Evolutionary conservation across 768 basidiomycete species (phyloP).

Genomic region (Leucocoprinus birnbaumii): DNA sequence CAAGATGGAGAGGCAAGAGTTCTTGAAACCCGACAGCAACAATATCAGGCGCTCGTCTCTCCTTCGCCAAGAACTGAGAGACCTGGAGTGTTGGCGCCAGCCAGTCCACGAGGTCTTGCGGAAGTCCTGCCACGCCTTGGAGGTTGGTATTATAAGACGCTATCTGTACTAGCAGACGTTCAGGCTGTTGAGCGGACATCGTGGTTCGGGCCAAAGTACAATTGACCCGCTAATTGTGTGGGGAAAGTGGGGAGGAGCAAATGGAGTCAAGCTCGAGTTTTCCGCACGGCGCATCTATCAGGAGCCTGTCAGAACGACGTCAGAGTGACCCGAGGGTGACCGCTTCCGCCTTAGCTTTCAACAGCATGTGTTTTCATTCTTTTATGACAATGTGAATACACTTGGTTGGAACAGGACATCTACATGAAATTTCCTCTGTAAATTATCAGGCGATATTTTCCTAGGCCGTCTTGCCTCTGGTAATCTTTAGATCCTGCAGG

Average conservation of each 20-base stretch:
- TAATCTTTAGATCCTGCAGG: constrained; percentile 54
- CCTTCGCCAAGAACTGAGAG: constrained; percentile 64
- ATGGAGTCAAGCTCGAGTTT: too few species aligned
- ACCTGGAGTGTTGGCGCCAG: constrained; percentile 79
- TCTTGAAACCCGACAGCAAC: constrained; percentile 95
- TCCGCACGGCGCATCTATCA: not conserved
- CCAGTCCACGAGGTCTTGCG: constrained; percentile 92
- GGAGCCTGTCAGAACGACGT: not conserved
- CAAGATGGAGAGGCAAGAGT: constrained; percentile 83
- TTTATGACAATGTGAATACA: too few species aligned
- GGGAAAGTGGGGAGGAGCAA: not conserved
- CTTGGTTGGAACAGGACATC: too few species aligned
- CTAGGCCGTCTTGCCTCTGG: constrained; percentile 24
- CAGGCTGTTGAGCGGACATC: constrained; percentile 15
- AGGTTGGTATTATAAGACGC: constrained; percentile 92
- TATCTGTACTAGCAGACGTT: constrained; percentile 66
- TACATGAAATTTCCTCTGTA: not conserved
- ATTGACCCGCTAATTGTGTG: not conserved
- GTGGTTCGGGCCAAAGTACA: not conserved
- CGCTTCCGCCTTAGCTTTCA: not conserved
- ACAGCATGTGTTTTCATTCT: constrained; percentile 1
- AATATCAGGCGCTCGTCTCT: constrained; percentile 73
- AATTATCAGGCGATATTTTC: not conserved
- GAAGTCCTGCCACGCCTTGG: constrained; percentile 69
- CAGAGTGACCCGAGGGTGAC: not conserved